Evolutionary conservation across 2,329 filamentous ascomycete species (phyloP), one percentile per base, ranked within the genome.

Genomic region (Clonostachys chloroleuca): DNA sequence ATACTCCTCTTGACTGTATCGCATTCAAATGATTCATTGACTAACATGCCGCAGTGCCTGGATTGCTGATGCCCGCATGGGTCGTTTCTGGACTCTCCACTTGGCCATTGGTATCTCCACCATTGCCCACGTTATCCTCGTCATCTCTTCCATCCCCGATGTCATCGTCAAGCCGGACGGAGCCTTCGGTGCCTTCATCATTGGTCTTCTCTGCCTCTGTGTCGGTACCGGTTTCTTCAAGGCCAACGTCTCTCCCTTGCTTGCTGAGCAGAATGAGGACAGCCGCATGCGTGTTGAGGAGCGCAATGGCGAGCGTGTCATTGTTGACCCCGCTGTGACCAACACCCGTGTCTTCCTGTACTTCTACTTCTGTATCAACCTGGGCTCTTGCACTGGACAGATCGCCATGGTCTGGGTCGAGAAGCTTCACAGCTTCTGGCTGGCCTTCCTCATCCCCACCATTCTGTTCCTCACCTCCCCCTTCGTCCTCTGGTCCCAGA

Each of bases 171-270:
- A 79, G 52, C 67, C 68, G 35, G 74, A 82, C 14, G 70, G 73
- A 12, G 72, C 84, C 0, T 78, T 89, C 42, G 84, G 72, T 2
- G 82, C 79, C 45, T 86, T 89, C 56, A 76, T 90, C 58, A 79
- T 90, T 59, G 86, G 85, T n/a, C 67, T 76, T 34, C 57, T 77
- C 34, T 59, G 60, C 20, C 70, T 78, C 37, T 73, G 74, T 54
- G 64, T 89, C 33, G 87, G 87, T 40, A 89, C 86, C 2, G 87
- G 87, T 51, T 86, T 88, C 58, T 90, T 92, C 78, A 92, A 92
- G 72, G 80, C 84, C 52, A 92, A 92, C 59, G 86, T 92, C 40
- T 83, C 84, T 0, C 83, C 85, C 1, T 69, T 89, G 16, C 79
- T 89, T 47, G 84, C 84, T 17, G 86, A 89, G 57, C 85, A 89